Evolutionary conservation across 495 filamentous ascomycete species (phyloP), one percentile per base, ranked within the genome.

Genomic region (Penicillium pancosmium): DNA sequence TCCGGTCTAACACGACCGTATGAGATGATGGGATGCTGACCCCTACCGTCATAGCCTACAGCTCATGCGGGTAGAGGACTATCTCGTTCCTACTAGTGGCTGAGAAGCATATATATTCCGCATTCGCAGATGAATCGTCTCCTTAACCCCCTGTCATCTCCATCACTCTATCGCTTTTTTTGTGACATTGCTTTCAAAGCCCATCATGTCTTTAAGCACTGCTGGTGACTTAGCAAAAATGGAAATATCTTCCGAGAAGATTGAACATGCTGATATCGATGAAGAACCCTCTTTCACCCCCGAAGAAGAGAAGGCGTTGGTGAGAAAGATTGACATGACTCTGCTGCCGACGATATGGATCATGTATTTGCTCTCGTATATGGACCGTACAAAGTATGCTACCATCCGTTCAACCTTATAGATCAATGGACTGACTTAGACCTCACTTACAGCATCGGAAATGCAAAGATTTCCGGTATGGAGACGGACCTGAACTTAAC

Each of bases 361-460:
- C 38, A 80, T 82, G 77, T 82, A 82, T 51, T 74, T 80, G 54
- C 63, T 84, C 10, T 78, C 78, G 52, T 78, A 75, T 40, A 63
- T 80, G 52, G 82, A 83, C 55, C 65, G 80, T 34, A 82, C 79
- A 12, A 69, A 69, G 64, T 67, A 58, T 18, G 60, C 56, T 13
- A 16, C 3, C 19, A 23, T 9, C 3, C 0, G 5, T 19, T 18
- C 15, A 36, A 11, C 5, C 5, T 9, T 9, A 31, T 31, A 9
- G 27, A 31, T 31, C 27, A 31, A 31, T 23, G n/a, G 16, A 15
- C 50, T 13, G 15, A 12, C 43, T 19, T 0, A 49, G 1, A 9
- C 2, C 18, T 43, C 33, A 11, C 23, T 48, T 27, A 12, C 52
- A 65, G 62, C 41, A 80, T 82, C 57, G 78, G 78, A 46, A 80